Percentiles rank a stretch among this genome's conserved stretches.
Conservation (phyloP, 1,284 basidiomycete species). For the Neonothopanus nambi region DNA sequence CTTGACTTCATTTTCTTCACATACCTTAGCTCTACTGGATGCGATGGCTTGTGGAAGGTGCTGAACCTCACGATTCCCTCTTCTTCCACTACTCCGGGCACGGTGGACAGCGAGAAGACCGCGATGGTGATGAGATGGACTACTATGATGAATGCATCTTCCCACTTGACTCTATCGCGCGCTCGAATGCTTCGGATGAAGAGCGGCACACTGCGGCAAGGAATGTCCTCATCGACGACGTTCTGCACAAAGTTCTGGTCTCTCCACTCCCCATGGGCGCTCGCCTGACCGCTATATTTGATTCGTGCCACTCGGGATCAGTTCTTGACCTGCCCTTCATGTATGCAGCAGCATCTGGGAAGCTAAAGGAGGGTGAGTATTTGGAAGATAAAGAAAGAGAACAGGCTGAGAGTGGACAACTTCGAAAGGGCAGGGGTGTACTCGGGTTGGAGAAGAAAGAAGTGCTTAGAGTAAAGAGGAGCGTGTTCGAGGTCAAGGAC, state of each 20-base stretch:
- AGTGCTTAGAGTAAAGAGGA: conserved; percentile 4
- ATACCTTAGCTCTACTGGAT: conserved; percentile 9
- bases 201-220: not conserved
- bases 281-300: conserved; percentile 9
- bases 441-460: conserved; percentile 11
- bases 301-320: conserved; percentile 13
- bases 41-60: conserved; percentile 13
- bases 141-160: conserved; percentile 13
- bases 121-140: conserved; percentile 11
- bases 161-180: conserved; percentile 7
- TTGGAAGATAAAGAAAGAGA: conserved; percentile 3
- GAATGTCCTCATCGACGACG: conserved; percentile 9
- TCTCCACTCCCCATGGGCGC: conserved; percentile 5
- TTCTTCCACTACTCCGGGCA: conserved; percentile 15
- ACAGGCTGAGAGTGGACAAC: not conserved
- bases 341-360: conserved; percentile 11
- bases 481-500: conserved; percentile 9
- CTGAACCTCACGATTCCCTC: conserved; percentile 10
- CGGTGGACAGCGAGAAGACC: conserved; percentile 10
- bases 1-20: not conserved
- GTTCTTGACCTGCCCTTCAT: conserved; percentile 13
- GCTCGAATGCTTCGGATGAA: conserved; percentile 3
- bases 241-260: conserved; percentile 4
- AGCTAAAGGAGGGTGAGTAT: conserved; percentile 6
- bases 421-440: conserved; percentile 4